phyloP scores from a whole-genome alignment of 768 basidiomycete species.

The Russula abietina region DNA sequence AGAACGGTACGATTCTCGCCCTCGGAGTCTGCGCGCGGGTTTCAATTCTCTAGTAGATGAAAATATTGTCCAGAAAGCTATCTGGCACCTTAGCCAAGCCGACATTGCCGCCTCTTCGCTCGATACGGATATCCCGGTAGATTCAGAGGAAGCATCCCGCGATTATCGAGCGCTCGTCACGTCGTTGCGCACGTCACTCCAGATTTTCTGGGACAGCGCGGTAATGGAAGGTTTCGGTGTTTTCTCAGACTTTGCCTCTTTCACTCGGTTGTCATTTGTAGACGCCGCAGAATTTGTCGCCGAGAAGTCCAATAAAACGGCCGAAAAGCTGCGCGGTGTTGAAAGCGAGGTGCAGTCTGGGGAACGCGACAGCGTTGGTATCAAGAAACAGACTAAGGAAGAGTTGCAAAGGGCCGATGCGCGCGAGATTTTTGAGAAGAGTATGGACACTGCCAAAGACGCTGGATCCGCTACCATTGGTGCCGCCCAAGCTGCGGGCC shows the following conservation, averaged over 20 bases:
- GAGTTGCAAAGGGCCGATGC: constrained; percentile 39
- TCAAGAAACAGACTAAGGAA: constrained; percentile 46
- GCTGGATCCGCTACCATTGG: constrained; percentile 50
- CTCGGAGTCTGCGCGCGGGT: not conserved
- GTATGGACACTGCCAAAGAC: constrained; percentile 59
- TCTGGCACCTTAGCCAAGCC: constrained; percentile 58
- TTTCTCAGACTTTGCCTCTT: constrained; percentile 58
- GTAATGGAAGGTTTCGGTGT: constrained; percentile 49
- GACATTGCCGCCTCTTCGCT: constrained; percentile 41
- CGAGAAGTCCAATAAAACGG: constrained; percentile 43
- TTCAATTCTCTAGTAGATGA: constrained; percentile 41
- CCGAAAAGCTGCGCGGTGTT: constrained; percentile 46
- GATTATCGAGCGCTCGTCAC: constrained; percentile 48
- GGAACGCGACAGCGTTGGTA: constrained; percentile 50
- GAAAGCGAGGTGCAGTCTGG: constrained; percentile 58
- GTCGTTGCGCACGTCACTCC: constrained; percentile 46
- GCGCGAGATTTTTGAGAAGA: constrained; percentile 54
- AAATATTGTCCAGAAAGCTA: constrained; percentile 55
- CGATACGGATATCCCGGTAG: constrained; percentile 29
- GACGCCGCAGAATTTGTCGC: constrained; percentile 60
- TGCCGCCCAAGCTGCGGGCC: constrained; percentile 32
- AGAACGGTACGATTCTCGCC: constrained; percentile 44
- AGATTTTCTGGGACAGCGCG: constrained; percentile 48
- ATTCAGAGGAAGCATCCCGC: constrained; percentile 41
- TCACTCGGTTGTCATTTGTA: constrained; percentile 56